Percentiles rank a stretch among this genome's conserved stretches.
Evolutionary conservation across 441 rosid species (phyloP).

Genomic region (Jatropha podagrica): DNA sequence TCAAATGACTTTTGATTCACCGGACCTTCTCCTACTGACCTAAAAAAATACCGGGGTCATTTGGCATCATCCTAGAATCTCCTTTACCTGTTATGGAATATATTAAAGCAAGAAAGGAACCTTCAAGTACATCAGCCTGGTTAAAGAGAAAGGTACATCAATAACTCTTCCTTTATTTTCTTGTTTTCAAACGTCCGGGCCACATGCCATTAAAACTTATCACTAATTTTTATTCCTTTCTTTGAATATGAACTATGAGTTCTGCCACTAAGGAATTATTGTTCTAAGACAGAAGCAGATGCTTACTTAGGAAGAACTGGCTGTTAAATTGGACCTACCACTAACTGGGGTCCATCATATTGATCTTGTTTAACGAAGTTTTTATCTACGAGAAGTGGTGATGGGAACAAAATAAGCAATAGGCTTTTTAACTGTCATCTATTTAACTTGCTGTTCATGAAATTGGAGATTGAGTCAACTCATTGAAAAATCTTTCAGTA

Average conservation of each 20-base stretch:
- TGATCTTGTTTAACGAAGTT: constrained; percentile 18
- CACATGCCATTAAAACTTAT: constrained; percentile 40
- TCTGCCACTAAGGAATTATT: constrained; percentile 26
- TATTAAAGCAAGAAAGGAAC: constrained; percentile 46
- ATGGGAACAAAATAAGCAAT: constrained; percentile 15
- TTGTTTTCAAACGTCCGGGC: constrained; percentile 81
- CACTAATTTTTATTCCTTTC: constrained; percentile 65
- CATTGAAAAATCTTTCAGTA: constrained; percentile 19
- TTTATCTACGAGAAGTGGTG: constrained; percentile 19
- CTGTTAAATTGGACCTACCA: constrained; percentile 34
- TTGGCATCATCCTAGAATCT: constrained; percentile 84
- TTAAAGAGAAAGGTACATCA: constrained; percentile 62
- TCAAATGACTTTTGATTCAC: constrained; percentile 68
- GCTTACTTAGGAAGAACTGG: constrained; percentile 41
- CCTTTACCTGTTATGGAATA: constrained; percentile 62
- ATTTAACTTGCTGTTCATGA: constrained; percentile 23
- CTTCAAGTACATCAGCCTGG: constrained; percentile 57
- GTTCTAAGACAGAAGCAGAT: constrained; percentile 24
- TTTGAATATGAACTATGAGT: constrained; percentile 38
- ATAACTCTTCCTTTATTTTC: constrained; percentile 47
- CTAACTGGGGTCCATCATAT: constrained; percentile 25
- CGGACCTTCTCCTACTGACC: constrained; percentile 51
- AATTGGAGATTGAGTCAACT: constrained; percentile 30
- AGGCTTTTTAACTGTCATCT: constrained; percentile 17
- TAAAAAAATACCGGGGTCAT: constrained; percentile 31